Evolutionary conservation across 305 asterid genomes (phyloP).

Genomic region (Plantago lanceolata): DNA sequence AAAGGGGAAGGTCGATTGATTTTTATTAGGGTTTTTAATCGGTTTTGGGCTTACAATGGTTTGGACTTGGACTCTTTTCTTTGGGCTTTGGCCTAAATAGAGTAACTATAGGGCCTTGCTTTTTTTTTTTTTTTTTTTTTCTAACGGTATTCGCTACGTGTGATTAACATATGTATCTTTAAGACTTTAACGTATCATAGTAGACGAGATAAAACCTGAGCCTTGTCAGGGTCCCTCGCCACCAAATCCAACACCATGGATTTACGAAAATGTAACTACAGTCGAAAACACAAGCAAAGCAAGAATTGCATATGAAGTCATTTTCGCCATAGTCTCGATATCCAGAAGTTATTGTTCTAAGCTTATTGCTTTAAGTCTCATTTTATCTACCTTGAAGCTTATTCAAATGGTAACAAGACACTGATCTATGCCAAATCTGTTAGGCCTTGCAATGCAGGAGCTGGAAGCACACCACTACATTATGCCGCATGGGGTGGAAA

Average conservation of each 20-base stretch:
- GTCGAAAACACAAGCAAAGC: no score
- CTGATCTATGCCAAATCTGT: not conserved
- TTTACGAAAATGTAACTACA: no score
- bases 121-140: no score
- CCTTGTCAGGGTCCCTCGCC: no score
- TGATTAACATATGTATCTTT: no score
- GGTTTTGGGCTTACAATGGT: not conserved
- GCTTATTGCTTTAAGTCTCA: not conserved
- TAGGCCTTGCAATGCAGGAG: constrained; percentile 41
- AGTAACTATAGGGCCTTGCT: no score
- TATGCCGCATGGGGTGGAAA: constrained; percentile 96
- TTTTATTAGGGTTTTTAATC: not conserved
- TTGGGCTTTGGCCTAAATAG: not conserved
- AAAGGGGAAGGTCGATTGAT: not conserved
- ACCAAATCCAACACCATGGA: no score
- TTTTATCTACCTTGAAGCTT: not conserved
- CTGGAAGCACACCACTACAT: constrained; percentile 90
- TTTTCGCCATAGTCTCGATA: not conserved
- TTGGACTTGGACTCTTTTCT: not conserved
- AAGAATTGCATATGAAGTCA: no score
- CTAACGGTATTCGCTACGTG: no score
- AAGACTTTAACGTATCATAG: no score
- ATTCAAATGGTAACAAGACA: not conserved
- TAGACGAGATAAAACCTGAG: no score
- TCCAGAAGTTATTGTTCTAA: not conserved